Conservation (phyloP, 2,329 filamentous ascomycete genomes). For the Samsoniella hepiali region DNA sequence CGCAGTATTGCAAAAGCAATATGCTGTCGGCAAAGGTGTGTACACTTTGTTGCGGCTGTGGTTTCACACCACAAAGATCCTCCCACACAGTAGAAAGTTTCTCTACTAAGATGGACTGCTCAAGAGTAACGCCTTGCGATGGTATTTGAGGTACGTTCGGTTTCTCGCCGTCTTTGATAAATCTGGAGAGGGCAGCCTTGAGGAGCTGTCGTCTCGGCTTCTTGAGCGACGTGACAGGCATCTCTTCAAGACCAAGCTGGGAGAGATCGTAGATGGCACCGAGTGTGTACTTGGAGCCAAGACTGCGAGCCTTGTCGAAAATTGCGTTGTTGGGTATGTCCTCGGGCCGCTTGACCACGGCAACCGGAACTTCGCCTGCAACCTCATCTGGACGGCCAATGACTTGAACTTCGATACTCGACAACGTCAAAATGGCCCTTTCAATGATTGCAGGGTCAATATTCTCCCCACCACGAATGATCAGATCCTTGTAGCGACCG, state of each 20-base stretch:
- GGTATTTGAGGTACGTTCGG: background rate
- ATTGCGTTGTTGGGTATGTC: conserved; percentile 32
- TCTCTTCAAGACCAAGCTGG: conserved; percentile 37
- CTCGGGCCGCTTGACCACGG: conserved; percentile 37
- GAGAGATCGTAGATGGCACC: conserved; percentile 40
- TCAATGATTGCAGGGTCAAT: conserved; percentile 40
- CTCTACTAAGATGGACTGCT: conserved; percentile 21
- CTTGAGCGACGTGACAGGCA: conserved; percentile 42
- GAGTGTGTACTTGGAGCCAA: conserved; percentile 39
- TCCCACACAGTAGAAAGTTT: conserved; percentile 28
- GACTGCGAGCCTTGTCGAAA: conserved; percentile 27
- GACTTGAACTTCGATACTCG: conserved; percentile 34
- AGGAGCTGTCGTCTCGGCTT: conserved; percentile 44
- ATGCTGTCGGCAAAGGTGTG: conserved; percentile 36
- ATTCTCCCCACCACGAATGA: conserved; percentile 45
- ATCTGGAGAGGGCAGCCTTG: conserved; percentile 22
- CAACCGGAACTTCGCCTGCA: conserved; percentile 47
- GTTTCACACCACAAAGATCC: conserved; percentile 29
- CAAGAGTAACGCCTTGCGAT: background rate
- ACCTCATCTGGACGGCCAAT: conserved; percentile 42
- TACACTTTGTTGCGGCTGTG: conserved; percentile 27
- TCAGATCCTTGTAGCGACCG: conserved; percentile 44
- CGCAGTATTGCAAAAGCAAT: conserved; percentile 37
- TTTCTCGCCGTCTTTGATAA: background rate
- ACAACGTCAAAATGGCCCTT: conserved; percentile 32